These are phyloP conservation scores for Rosa rugosa DNA, from an alignment of 306 rosid genomes.

Conservation along the genomic window DNA sequence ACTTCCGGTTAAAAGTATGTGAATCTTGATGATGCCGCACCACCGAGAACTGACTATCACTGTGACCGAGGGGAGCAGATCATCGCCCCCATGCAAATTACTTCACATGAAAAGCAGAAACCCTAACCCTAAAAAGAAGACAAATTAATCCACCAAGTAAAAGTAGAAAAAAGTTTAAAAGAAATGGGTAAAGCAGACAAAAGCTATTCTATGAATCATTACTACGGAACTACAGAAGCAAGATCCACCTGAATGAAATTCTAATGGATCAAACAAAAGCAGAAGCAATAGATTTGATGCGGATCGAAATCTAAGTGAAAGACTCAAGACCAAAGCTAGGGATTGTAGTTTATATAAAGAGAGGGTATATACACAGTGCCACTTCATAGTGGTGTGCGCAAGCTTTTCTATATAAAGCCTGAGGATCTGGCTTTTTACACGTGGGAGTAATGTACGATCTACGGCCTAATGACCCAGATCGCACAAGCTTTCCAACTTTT, in stretches of 20 bases:
- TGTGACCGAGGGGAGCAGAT: not conserved
- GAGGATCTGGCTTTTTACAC: slow-evolving; percentile 7
- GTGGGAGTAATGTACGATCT: slow-evolving; percentile 17
- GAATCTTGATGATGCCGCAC: slow-evolving; percentile 68
- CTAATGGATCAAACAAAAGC: not conserved
- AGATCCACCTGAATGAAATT: not conserved
- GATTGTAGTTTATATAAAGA: not conserved
- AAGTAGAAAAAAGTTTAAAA: not conserved
- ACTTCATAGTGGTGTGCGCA: not conserved
- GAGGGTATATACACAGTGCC: not conserved
- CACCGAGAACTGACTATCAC: slow-evolving; percentile 40
- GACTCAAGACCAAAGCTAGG: not conserved
- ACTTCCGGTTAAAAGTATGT: slow-evolving; percentile 28
- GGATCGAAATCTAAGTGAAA: not conserved
- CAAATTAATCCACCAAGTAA: slow-evolving; percentile 6
- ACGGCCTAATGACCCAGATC: not conserved
- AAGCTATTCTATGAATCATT: not conserved
- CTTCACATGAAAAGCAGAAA: slow-evolving; percentile 12
- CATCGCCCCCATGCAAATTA: slow-evolving; percentile 20
- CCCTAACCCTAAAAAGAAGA: slow-evolving; percentile 39
- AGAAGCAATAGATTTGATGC: not conserved
- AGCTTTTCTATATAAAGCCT: slow-evolving; percentile 11
- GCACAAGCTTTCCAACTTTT: not conserved
- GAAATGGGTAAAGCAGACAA: not conserved
- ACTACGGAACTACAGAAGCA: not conserved